phyloP scores from a whole-genome alignment of 805 yeast genomes.

The Wickerhamiella azymoides region DNA sequence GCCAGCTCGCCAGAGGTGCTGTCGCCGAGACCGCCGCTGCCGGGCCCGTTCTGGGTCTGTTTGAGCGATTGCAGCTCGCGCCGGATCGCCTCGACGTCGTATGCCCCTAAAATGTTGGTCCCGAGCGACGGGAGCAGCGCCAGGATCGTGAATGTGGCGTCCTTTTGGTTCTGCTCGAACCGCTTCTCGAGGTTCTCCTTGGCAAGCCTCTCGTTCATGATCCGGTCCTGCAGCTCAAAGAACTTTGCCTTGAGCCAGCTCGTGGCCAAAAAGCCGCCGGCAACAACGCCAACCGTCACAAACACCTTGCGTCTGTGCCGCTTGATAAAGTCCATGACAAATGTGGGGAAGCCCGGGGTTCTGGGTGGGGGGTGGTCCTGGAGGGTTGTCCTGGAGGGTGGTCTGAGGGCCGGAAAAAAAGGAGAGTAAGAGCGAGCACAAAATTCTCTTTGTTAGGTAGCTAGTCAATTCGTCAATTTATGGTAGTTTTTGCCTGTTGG shows the following conservation, averaged over 20 bases:
- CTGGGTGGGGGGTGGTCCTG: no score
- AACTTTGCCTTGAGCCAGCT: conserved; percentile 34
- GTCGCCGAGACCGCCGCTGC: conserved; percentile 14
- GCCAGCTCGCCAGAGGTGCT: conserved; percentile 4
- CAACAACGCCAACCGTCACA: conserved; percentile 32
- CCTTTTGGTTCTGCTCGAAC: conserved; percentile 84
- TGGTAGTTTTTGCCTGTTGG: no score
- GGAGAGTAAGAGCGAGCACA: no score
- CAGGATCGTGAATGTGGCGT: conserved; percentile 69
- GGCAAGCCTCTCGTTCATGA: conserved; percentile 45
- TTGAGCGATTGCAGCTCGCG: conserved; percentile 53
- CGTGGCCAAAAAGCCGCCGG: conserved; percentile 32
- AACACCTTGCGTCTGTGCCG: conserved; percentile 35
- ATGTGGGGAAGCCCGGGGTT: neutral
- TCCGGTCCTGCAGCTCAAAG: conserved; percentile 35
- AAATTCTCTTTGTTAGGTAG: no score
- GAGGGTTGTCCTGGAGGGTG: no score
- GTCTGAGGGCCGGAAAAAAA: no score
- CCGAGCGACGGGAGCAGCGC: conserved; percentile 69
- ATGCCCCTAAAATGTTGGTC: conserved; percentile 43
- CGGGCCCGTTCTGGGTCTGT: conserved; percentile 8
- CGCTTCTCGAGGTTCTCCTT: conserved; percentile 62
- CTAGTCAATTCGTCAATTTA: no score
- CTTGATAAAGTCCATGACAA: conserved; percentile 25
- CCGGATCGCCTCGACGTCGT: conserved; percentile 64